These are phyloP conservation scores for Prunus davidiana DNA, from an alignment of 306 rosid genomes.

Conservation along the genomic window DNA sequence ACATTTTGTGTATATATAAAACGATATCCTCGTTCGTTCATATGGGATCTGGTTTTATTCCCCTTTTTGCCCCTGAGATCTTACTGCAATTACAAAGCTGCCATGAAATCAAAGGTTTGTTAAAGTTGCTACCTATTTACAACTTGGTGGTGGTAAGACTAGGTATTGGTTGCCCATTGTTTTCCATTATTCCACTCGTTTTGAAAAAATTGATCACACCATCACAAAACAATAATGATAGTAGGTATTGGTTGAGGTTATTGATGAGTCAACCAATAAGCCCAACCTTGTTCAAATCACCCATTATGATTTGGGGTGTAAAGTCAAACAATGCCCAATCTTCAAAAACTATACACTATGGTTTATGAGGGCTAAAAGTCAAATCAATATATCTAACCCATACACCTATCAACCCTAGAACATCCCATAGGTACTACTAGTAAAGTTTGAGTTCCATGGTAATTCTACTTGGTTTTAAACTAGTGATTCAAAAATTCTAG, in stretches of 20 bases:
- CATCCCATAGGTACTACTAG: too few species aligned
- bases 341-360: background rate
- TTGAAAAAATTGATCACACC: background rate
- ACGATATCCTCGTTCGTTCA: background rate
- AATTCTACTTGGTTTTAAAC: too few species aligned
- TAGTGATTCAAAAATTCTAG: too few species aligned
- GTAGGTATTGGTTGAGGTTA: background rate
- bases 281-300: background rate
- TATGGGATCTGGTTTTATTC: background rate
- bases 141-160: too few species aligned
- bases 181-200: background rate
- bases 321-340: background rate
- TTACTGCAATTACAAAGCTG: background rate
- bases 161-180: background rate
- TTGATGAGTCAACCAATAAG: background rate
- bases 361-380: background rate
- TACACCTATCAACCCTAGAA: too few species aligned
- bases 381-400: too few species aligned
- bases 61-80: background rate
- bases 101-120: background rate
- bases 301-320: background rate
- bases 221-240: background rate
- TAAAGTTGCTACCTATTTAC: too few species aligned
- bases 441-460: too few species aligned
- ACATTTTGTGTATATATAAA: too few species aligned